These are phyloP conservation scores for Mortierella sp. DNA, from an alignment of 371 early-diverging fungal species.

Conservation along the genomic window DNA sequence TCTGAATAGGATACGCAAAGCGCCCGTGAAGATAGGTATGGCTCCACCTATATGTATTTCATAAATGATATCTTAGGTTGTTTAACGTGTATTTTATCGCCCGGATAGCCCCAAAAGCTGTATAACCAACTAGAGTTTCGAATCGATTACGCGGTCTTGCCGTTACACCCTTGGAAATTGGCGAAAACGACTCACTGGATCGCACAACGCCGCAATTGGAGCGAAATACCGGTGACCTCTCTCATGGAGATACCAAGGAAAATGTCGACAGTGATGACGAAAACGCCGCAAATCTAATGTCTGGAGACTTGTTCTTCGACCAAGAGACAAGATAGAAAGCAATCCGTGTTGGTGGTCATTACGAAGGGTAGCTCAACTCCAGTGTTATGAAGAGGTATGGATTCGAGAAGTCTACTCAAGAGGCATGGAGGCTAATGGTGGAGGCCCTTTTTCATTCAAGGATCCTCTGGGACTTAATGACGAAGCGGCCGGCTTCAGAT, in stretches of 20 bases:
- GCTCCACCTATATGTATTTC: neutral
- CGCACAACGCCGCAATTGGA: neutral
- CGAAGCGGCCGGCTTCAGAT: neutral
- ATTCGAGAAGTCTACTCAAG: conserved; percentile 68
- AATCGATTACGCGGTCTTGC: conserved; percentile 40
- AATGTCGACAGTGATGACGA: conserved; percentile 39
- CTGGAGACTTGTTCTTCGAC: conserved; percentile 71
- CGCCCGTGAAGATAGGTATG: neutral
- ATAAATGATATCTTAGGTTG: neutral
- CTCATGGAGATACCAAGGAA: conserved; percentile 2
- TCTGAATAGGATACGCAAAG: conserved; percentile 7
- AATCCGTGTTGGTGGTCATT: conserved; percentile 72
- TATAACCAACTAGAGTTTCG: conserved; percentile 30
- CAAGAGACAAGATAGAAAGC: conserved; percentile 62
- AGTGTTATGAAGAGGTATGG: conserved; percentile 70
- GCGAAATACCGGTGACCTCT: too few relatives aligned
- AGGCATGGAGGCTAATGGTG: conserved; percentile 83
- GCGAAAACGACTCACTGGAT: conserved; percentile 24
- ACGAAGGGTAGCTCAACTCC: conserved; percentile 73
- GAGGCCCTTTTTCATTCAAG: conserved; percentile 76
- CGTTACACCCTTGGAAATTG: conserved; percentile 19
- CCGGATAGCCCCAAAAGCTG: conserved; percentile 3
- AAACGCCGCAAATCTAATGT: conserved; percentile 60
- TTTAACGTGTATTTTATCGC: neutral
- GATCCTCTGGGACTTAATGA: conserved; percentile 64